Conservation (phyloP, 1,284 basidiomycete species). For the Singerocomus inundabilis region DNA sequence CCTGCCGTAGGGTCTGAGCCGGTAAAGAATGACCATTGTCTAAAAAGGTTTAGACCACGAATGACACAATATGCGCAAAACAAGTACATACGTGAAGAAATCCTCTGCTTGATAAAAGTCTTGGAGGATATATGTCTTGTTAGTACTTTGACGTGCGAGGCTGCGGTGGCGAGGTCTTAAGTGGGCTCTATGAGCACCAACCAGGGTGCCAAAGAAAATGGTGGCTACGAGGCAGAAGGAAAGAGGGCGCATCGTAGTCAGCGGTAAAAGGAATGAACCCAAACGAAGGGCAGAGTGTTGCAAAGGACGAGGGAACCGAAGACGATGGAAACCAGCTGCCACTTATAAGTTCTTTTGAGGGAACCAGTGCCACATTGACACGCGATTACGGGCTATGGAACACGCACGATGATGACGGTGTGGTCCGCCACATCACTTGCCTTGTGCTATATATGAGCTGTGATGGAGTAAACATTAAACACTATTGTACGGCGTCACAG, state of each 20-base stretch:
- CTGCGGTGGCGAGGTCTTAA: constrained; percentile 27
- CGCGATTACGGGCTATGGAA: neutral
- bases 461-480: neutral
- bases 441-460: constrained; percentile 13
- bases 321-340: neutral
- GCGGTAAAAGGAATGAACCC: constrained; percentile 9
- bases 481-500: constrained; percentile 6
- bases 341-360: constrained; percentile 3
- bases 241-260: constrained; percentile 29
- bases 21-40: constrained; percentile 64
- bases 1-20: constrained; percentile 65
- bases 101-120: constrained; percentile 33
- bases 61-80: neutral
- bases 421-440: constrained; percentile 4
- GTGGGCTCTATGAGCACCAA: constrained; percentile 25
- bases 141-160: constrained; percentile 19
- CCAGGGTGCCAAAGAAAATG: constrained; percentile 31
- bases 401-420: neutral
- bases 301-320: neutral
- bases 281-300: constrained; percentile 1
- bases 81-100: constrained; percentile 28
- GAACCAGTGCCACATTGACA: constrained; percentile 2
- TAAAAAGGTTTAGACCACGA: constrained; percentile 24
- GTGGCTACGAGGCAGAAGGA: constrained; percentile 22
- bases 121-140: constrained; percentile 21